Conservation (phyloP, 2,329 filamentous ascomycete species). For the Penicillium brevicompactum region DNA sequence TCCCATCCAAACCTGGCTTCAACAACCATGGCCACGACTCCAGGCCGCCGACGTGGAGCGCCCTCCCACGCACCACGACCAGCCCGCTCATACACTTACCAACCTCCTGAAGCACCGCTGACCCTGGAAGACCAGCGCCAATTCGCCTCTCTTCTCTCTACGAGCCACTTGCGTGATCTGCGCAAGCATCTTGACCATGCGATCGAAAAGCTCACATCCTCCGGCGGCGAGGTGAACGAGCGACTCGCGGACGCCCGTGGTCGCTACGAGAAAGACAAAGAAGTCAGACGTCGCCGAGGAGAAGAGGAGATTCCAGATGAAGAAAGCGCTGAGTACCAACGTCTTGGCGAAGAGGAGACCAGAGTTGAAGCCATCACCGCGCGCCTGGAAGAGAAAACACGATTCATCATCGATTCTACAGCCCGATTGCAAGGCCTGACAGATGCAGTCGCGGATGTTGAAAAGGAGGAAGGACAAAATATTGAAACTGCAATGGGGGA, state of each 20-base stretch:
- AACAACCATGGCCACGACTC: conserved; percentile 16
- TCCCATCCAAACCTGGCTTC: background rate
- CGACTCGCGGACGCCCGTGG: conserved; percentile 45
- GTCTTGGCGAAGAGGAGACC: conserved; percentile 45
- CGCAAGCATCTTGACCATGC: conserved; percentile 53
- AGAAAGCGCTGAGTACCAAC: conserved; percentile 34
- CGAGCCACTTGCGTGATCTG: conserved; percentile 46
- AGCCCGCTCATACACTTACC: conserved; percentile 42
- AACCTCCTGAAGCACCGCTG: conserved; percentile 56
- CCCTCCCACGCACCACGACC: conserved; percentile 10
- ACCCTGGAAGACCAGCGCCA: conserved; percentile 49
- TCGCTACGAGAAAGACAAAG: conserved; percentile 40
- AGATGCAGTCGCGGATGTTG: conserved; percentile 48
- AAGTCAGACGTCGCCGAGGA: conserved; percentile 24
- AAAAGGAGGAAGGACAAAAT: conserved; percentile 38
- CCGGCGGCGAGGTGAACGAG: conserved; percentile 60
- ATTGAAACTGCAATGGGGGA: conserved; percentile 31
- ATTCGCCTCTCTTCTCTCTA: conserved; percentile 49
- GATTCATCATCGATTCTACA: conserved; percentile 60
- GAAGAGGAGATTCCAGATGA: conserved; percentile 25
- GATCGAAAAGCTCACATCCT: conserved; percentile 48
- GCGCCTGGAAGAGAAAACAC: conserved; percentile 60
- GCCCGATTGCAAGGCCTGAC: conserved; percentile 49
- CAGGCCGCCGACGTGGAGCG: conserved; percentile 14
- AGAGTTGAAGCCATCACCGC: conserved; percentile 56